phyloP scores from a whole-genome alignment of 192 early-diverging fungal genomes.

The Thoreauomyces humboldtii region DNA sequence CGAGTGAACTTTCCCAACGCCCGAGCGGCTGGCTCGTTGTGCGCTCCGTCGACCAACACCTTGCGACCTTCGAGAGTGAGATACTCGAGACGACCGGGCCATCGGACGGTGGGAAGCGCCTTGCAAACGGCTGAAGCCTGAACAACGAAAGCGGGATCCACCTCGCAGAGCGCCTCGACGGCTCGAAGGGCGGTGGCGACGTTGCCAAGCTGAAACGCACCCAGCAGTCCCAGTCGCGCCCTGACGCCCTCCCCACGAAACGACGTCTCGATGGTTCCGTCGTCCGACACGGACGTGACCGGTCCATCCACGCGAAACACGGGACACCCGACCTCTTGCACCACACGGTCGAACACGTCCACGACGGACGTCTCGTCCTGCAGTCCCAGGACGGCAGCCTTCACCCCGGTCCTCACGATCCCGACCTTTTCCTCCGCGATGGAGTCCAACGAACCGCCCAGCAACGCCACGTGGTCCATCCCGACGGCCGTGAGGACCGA shows the following conservation, averaged over 20 bases:
- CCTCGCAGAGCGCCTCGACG: conserved; percentile 49
- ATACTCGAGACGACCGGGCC: conserved; percentile 87
- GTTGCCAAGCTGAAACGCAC: conserved; percentile 80
- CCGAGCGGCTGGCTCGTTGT: conserved; percentile 75
- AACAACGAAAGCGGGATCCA: conserved; percentile 21
- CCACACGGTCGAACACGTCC: conserved; percentile 7
- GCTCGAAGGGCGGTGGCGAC: conserved; percentile 68
- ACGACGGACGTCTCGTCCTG: conserved; percentile 50
- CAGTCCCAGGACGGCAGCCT: conserved; percentile 41
- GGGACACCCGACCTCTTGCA: not conserved
- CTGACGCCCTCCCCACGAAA: conserved; percentile 15
- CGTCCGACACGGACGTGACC: not conserved
- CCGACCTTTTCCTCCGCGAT: conserved; percentile 80
- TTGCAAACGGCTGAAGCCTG: not conserved
- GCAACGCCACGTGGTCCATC: conserved; percentile 70
- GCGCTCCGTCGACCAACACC: conserved; percentile 88
- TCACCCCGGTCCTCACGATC: conserved; percentile 58
- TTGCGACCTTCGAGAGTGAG: conserved; percentile 6
- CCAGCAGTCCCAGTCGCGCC: conserved; percentile 61
- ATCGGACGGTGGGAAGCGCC: conserved; percentile 43
- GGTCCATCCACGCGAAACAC: not conserved
- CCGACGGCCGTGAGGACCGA: conserved; percentile 69
- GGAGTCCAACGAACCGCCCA: conserved; percentile 63
- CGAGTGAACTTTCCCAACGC: conserved; percentile 69
- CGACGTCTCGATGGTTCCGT: not conserved